Evolutionary conservation across 2,329 filamentous ascomycete species (phyloP).

Genomic region (Malbranchea zuffiana): DNA sequence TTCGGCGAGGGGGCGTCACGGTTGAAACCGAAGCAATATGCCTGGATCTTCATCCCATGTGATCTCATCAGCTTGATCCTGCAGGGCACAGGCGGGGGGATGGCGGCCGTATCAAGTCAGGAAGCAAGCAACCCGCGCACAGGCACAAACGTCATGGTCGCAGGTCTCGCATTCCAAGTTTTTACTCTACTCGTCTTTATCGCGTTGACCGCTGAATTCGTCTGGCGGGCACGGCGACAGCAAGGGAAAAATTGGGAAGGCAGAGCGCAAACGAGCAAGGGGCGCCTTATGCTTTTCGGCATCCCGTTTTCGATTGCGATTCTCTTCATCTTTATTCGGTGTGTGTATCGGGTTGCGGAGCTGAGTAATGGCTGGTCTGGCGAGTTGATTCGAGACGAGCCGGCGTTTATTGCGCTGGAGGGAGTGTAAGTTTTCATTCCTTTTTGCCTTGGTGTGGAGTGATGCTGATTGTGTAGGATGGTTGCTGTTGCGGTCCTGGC

Average conservation of each 20-base stretch:
- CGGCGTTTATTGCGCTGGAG: constrained; percentile 49
- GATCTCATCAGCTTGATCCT: constrained; percentile 35
- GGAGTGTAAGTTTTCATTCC: constrained; percentile 23
- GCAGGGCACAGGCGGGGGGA: constrained; percentile 34
- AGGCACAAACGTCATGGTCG: constrained; percentile 33
- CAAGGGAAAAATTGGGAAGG: background rate
- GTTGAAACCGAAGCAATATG: constrained; percentile 27
- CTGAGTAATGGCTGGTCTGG: constrained; percentile 54
- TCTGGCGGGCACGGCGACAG: constrained; percentile 12
- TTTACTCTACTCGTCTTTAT: constrained; percentile 28
- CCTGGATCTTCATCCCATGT: constrained; percentile 32
- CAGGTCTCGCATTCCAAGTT: constrained; percentile 35
- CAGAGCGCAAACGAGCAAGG: constrained; percentile 1
- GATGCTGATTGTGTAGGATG: constrained; percentile 9
- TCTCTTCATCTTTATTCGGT: constrained; percentile 53
- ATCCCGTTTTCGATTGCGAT: constrained; percentile 47
- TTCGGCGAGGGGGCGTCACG: constrained; percentile 33
- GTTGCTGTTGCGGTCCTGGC: constrained; percentile 10
- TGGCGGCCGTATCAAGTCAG: constrained; percentile 19
- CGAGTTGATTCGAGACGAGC: constrained; percentile 45
- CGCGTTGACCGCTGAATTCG: constrained; percentile 22
- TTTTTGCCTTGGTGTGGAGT: background rate
- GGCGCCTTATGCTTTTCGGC: constrained; percentile 35
- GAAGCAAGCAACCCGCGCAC: constrained; percentile 13
- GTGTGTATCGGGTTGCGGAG: constrained; percentile 56